A percentile compares a stretch with the other conserved stretches of the same genome.
These are phyloP conservation scores for Trichoderma endophyticum DNA, from an alignment of 2,329 filamentous ascomycete species.

Conservation along the genomic window DNA sequence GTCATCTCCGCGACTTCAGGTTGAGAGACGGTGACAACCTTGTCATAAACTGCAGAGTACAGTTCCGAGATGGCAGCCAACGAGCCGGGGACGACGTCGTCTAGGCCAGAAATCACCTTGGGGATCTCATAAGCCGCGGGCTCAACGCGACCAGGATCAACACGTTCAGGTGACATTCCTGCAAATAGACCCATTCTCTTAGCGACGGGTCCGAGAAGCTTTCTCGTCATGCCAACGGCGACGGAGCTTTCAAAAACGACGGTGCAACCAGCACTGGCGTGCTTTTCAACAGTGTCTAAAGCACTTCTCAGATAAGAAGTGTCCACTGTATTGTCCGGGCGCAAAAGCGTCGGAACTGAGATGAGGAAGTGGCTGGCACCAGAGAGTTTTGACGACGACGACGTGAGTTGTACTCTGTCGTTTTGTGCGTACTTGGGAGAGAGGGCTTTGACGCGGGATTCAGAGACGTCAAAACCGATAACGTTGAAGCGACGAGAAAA, in stretches of 20 bases:
- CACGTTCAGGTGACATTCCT: constrained; percentile 52
- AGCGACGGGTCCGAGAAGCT: constrained; percentile 46
- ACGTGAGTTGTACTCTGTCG: constrained; percentile 37
- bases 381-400: constrained; percentile 36
- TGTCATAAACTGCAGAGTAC: constrained; percentile 47
- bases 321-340: constrained; percentile 46
- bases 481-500: constrained; percentile 42
- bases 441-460: constrained; percentile 36
- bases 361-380: constrained; percentile 51
- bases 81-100: constrained; percentile 44
- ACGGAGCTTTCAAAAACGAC: constrained; percentile 54
- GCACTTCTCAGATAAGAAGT: constrained; percentile 46
- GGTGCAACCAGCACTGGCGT: constrained; percentile 43
- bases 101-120: constrained; percentile 52
- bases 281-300: constrained; percentile 38
- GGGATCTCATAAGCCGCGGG: constrained; percentile 44
- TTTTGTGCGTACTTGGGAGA: constrained; percentile 27
- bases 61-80: constrained; percentile 42
- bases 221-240: constrained; percentile 52
- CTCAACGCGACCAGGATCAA: constrained; percentile 48
- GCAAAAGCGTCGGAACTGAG: constrained; percentile 50
- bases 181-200: constrained; percentile 40
- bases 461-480: constrained; percentile 49
- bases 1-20: constrained; percentile 58
- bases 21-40: constrained; percentile 46